A percentile compares a stretch with the other conserved stretches of the same genome.
These are phyloP conservation scores for Plenodomus biglobosus DNA, from an alignment of 2,329 filamentous ascomycete genomes.

Conservation along the genomic window DNA sequence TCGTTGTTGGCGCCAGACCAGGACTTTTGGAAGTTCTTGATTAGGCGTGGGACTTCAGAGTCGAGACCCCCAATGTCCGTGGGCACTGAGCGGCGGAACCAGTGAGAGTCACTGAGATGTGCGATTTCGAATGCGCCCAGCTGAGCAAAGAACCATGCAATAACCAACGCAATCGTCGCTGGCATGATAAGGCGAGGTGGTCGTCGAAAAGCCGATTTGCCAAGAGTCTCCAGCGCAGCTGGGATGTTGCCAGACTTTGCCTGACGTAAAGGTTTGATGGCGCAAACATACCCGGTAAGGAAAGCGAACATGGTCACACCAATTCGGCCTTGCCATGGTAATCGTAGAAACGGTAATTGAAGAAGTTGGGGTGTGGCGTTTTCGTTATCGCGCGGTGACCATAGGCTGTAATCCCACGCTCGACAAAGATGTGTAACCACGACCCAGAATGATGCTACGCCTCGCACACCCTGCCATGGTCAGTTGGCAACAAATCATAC, in stretches of 20 bases:
- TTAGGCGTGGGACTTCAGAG: slow-evolving; percentile 50
- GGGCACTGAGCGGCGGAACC: slow-evolving; percentile 55
- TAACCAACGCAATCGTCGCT: slow-evolving; percentile 54
- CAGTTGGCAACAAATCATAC: slow-evolving; percentile 2
- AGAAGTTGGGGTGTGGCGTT: slow-evolving; percentile 50
- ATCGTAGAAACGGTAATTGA: slow-evolving; percentile 56
- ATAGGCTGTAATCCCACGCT: slow-evolving; percentile 56
- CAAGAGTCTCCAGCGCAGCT: slow-evolving; percentile 52
- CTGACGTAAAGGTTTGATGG: slow-evolving; percentile 57
- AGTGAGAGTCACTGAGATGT: slow-evolving; percentile 53
- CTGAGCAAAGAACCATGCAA: slow-evolving; percentile 54
- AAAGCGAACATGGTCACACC: slow-evolving; percentile 60
- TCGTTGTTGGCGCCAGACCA: slow-evolving; percentile 57
- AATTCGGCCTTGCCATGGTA: slow-evolving; percentile 58
- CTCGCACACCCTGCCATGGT: slow-evolving; percentile 51
- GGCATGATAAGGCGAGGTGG: slow-evolving; percentile 56
- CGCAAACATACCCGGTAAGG: slow-evolving; percentile 59
- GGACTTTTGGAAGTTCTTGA: slow-evolving; percentile 50
- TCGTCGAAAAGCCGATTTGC: slow-evolving; percentile 57
- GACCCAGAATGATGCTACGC: slow-evolving; percentile 57
- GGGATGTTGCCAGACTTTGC: slow-evolving; percentile 50
- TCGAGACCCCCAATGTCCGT: slow-evolving; percentile 48
- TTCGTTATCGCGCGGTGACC: slow-evolving; percentile 50
- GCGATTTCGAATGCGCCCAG: slow-evolving; percentile 54
- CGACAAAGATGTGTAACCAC: slow-evolving; percentile 56